Percentiles rank a stretch among this genome's conserved stretches.
Evolutionary conservation across 192 early-diverging fungal genomes (phyloP).

Genomic region (Gigaspora rosea): DNA sequence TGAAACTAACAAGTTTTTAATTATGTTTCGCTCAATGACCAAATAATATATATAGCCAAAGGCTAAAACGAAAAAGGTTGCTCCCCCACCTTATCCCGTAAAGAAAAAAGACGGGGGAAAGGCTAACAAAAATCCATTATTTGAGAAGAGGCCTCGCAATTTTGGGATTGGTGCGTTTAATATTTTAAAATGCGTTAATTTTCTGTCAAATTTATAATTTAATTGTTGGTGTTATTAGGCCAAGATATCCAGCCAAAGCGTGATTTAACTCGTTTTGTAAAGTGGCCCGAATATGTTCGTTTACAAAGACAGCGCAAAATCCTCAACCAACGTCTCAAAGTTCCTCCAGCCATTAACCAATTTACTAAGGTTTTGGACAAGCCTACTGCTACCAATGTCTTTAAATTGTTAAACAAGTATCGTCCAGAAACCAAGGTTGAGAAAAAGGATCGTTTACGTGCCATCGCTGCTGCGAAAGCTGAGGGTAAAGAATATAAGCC

Average conservation of each 20-base stretch:
- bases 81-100: conserved; percentile 81
- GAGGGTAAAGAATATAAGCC: conserved; percentile 84
- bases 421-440: conserved; percentile 96
- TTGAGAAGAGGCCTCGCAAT: conserved; percentile 92
- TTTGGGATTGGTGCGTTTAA: conserved; percentile 84
- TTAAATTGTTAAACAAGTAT: conserved; percentile 99
- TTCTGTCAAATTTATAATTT: conserved; percentile 8
- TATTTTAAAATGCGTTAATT: conserved; percentile 1
- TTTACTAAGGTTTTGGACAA: conserved; percentile 98
- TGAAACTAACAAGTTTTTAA: conserved; percentile 15
- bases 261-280: conserved; percentile 95
- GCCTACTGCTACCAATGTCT: conserved; percentile 97
- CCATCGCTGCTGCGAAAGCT: conserved; percentile 86
- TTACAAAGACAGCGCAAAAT: conserved; percentile 99
- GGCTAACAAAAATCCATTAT: conserved; percentile 78
- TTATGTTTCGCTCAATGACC: conserved; percentile 17
- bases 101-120: conserved; percentile 74
- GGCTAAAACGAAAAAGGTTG: conserved; percentile 85
- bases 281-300: conserved; percentile 99
- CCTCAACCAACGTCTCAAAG: conserved; percentile 97
- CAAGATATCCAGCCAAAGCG: conserved; percentile 95
- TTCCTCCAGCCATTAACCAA: conserved; percentile 99
- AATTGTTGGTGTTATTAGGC: conserved; percentile 47
- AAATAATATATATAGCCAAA: conserved; percentile 17
- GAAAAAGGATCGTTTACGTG: conserved; percentile 91